Conservation (phyloP, 139 green algal species). For the Picocystis salinarum region DNA sequence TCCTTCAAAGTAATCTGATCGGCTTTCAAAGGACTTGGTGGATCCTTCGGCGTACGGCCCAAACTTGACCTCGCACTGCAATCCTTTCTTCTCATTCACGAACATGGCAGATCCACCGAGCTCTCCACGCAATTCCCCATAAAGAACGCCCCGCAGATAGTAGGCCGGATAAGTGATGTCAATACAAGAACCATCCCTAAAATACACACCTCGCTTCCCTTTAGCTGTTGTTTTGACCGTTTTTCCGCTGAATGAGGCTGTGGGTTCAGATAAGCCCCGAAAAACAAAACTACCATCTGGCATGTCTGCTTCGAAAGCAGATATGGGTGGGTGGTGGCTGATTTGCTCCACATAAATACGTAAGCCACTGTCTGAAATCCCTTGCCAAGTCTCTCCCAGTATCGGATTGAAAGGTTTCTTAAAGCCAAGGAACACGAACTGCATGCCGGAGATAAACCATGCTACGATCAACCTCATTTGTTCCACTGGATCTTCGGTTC, state of each 20-base stretch:
- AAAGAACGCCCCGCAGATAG: slow-evolving; percentile 22
- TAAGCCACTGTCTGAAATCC: slow-evolving; percentile 24
- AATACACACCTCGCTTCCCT: slow-evolving; percentile 34
- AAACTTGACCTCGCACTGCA: slow-evolving; percentile 12
- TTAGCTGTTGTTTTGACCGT: slow-evolving; percentile 47
- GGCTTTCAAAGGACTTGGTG: background rate
- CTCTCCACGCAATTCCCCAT: slow-evolving; percentile 13
- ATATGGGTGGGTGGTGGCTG: slow-evolving; percentile 54
- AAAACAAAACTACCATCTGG: slow-evolving; percentile 54
- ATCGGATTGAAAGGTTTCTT: slow-evolving; percentile 78
- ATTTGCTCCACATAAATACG: slow-evolving; percentile 61
- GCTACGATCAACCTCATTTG: slow-evolving; percentile 46
- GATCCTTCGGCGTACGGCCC: background rate
- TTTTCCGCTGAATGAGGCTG: slow-evolving; percentile 33
- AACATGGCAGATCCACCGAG: slow-evolving; percentile 27
- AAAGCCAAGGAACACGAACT: slow-evolving; percentile 35
- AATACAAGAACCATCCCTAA: slow-evolving; percentile 40
- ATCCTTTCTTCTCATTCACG: slow-evolving; percentile 19
- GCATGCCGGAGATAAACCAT: slow-evolving; percentile 46
- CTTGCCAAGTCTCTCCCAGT: slow-evolving; percentile 67
- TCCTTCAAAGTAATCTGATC: too few species aligned
- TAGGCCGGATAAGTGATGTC: slow-evolving; percentile 46
- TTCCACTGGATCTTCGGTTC: slow-evolving; percentile 28
- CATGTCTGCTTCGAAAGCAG: slow-evolving; percentile 49
- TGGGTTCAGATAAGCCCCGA: slow-evolving; percentile 41